Conservation (phyloP, 805 yeast genomes). For the Ogataea nitratoaversa region DNA sequence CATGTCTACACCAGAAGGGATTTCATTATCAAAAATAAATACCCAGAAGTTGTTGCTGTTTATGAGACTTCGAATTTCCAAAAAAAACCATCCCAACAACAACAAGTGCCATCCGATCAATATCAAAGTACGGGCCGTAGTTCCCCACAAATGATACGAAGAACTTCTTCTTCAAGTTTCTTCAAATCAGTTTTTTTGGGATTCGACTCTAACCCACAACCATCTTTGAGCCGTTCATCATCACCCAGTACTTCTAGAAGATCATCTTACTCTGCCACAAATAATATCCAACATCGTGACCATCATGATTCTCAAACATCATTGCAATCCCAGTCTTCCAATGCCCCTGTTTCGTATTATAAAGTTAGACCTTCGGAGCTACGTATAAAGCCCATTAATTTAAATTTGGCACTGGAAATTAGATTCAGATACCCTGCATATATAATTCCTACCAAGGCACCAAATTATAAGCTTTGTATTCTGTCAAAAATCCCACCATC, state of each 20-base stretch:
- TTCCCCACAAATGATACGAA: not conserved
- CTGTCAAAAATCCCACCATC: slow-evolving; percentile 19
- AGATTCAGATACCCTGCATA: slow-evolving; percentile 45
- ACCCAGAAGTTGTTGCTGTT: slow-evolving; percentile 42
- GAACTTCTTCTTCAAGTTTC: slow-evolving; percentile 25
- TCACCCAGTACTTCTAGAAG: slow-evolving; percentile 12
- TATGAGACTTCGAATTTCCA: slow-evolving; percentile 19
- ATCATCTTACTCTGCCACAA: slow-evolving; percentile 7
- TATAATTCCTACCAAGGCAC: slow-evolving; percentile 39
- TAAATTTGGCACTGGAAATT: slow-evolving; percentile 43
- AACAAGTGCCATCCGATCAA: not conserved
- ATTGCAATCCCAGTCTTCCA: slow-evolving; percentile 1
- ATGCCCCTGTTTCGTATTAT: slow-evolving; percentile 2
- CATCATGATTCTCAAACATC: slow-evolving; percentile 1
- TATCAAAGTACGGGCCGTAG: not conserved
- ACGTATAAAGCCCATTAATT: slow-evolving; percentile 31
- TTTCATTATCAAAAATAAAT: slow-evolving; percentile 33
- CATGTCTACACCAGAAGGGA: slow-evolving; percentile 45
- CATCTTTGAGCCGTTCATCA: slow-evolving; percentile 4
- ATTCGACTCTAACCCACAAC: slow-evolving; percentile 12
- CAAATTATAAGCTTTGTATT: slow-evolving; percentile 21
- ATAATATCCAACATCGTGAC: slow-evolving; percentile 1
- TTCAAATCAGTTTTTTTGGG: slow-evolving; percentile 27
- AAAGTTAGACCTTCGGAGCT: slow-evolving; percentile 12
- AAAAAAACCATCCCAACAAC: slow-evolving; percentile 6